A percentile compares a stretch with the other conserved stretches of the same genome.
These are phyloP conservation scores for Arabidopsis arenosa DNA, from an alignment of 345 rosid genomes.

Conservation along the genomic window DNA sequence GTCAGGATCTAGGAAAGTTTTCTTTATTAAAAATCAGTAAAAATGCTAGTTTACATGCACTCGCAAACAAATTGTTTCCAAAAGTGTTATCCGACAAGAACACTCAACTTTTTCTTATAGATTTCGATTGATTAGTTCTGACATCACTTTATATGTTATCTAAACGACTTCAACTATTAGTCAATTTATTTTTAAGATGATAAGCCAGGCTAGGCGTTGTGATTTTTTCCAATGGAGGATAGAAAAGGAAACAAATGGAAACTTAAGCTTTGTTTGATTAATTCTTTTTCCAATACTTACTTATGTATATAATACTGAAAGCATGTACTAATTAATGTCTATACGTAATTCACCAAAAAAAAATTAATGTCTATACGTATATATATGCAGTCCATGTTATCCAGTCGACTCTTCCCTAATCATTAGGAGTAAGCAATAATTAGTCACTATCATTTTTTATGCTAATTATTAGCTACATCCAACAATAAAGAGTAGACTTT, in stretches of 20 bases:
- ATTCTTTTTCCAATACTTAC: background rate
- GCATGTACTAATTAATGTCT: conserved; percentile 3
- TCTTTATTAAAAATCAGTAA: background rate
- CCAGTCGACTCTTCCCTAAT: conserved; percentile 39
- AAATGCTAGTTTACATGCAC: background rate
- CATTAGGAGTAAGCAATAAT: conserved; percentile 38
- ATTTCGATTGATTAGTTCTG: background rate
- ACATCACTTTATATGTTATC: background rate
- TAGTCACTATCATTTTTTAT: conserved; percentile 29
- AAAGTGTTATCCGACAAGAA: conserved; percentile 1
- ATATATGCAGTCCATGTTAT: conserved; percentile 41
- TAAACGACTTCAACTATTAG: background rate
- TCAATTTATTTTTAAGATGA: no score
- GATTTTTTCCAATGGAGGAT: no score
- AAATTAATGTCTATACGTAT: background rate
- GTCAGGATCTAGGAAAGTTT: background rate
- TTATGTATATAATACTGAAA: conserved; percentile 20
- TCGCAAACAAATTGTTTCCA: background rate
- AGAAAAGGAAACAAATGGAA: no score
- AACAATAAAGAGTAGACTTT: conserved; percentile 44
- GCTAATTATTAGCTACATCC: conserved; percentile 40
- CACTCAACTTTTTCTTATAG: background rate
- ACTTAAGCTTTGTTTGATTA: background rate
- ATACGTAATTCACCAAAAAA: background rate
- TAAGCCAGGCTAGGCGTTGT: no score